These are phyloP conservation scores for Solanum tarapatanum DNA, from an alignment of 257 asterid genomes.

Conservation along the genomic window DNA sequence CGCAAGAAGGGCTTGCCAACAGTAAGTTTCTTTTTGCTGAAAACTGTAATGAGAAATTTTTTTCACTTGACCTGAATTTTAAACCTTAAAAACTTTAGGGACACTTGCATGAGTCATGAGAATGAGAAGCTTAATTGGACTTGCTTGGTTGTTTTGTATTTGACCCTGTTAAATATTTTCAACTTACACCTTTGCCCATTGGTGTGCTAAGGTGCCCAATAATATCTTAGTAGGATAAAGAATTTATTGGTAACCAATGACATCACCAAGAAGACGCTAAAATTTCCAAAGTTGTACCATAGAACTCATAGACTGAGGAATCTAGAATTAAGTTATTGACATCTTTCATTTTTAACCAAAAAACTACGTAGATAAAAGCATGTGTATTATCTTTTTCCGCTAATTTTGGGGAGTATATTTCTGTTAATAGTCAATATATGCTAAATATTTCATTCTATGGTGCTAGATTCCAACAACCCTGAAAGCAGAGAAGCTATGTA, in stretches of 20 bases:
- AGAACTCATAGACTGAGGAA: background rate
- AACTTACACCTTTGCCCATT: background rate
- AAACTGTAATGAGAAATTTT: background rate
- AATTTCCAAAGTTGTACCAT: background rate
- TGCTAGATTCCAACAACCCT: constrained; percentile 71
- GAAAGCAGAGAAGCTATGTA: constrained; percentile 64
- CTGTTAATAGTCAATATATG: background rate
- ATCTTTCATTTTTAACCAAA: background rate
- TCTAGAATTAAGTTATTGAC: background rate
- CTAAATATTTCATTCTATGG: background rate
- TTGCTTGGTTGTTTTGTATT: background rate
- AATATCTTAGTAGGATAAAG: background rate
- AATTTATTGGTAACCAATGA: background rate
- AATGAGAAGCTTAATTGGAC: background rate
- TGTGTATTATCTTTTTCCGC: background rate
- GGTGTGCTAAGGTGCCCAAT: background rate
- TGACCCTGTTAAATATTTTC: background rate
- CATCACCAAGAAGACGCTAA: background rate
- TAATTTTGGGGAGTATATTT: background rate
- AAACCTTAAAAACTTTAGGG: background rate
- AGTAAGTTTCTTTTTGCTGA: constrained; percentile 21
- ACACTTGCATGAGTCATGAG: background rate
- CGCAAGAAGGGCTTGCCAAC: constrained; percentile 80
- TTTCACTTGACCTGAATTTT: background rate
- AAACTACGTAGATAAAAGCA: background rate